Conservation (phyloP, 2,329 filamentous ascomycete species). For the Botrytis aclada region DNA sequence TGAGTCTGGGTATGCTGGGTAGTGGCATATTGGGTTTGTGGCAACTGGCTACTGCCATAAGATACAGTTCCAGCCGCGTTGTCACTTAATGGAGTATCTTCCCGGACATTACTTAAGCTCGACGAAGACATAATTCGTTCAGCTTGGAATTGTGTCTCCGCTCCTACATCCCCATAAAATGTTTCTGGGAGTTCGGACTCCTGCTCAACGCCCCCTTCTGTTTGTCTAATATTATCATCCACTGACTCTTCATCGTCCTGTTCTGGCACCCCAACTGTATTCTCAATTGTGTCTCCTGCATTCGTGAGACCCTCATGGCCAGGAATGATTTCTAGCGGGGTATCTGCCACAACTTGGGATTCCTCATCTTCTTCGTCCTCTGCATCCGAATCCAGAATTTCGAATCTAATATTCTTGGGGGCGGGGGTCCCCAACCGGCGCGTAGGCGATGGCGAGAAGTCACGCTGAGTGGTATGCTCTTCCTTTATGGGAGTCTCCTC, state of each 20-base stretch:
- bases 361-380: slow-evolving; percentile 20
- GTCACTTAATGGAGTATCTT: slow-evolving; percentile 10
- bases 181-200: slow-evolving; percentile 27
- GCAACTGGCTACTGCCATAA: slow-evolving; percentile 21
- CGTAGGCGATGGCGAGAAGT: not conserved
- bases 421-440: not conserved
- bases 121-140: slow-evolving; percentile 22
- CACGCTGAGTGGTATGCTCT: not conserved
- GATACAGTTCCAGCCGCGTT: slow-evolving; percentile 2
- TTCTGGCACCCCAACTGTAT: not conserved
- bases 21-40: not conserved
- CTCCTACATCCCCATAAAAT: slow-evolving; percentile 33
- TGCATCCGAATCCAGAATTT: slow-evolving; percentile 36
- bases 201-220: not conserved
- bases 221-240: not conserved
- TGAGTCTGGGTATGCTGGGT: slow-evolving; percentile 8
- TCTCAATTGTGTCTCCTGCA: not conserved
- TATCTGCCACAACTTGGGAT: slow-evolving; percentile 1
- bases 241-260: not conserved
- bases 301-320: not conserved
- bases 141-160: slow-evolving; percentile 31
- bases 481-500: slow-evolving; percentile 15
- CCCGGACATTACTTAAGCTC: not conserved
- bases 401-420: slow-evolving; percentile 21
- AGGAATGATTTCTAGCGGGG: not conserved